A percentile compares a stretch with the other conserved stretches of the same genome.
Evolutionary conservation across 2,329 filamentous ascomycete species (phyloP).

Genomic region (Penicillium paneum): DNA sequence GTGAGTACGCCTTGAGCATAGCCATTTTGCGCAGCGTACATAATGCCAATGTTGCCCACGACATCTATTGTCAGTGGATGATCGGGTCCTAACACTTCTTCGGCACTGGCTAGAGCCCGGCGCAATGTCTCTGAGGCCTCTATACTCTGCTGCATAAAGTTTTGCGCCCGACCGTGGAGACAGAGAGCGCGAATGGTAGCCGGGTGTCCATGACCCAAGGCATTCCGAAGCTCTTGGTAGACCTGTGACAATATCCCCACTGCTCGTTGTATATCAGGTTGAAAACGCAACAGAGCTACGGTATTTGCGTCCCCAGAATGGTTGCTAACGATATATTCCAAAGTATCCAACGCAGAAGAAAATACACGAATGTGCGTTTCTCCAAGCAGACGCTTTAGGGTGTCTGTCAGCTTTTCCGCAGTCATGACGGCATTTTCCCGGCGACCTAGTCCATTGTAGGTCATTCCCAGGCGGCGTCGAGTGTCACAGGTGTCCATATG

Average conservation of each 20-base stretch:
- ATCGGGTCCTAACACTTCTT: conserved; percentile 27
- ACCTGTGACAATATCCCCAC: conserved; percentile 15
- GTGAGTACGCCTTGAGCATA: not conserved
- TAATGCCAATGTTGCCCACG: conserved; percentile 28
- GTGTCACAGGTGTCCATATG: conserved; percentile 31
- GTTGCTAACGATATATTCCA: conserved; percentile 26
- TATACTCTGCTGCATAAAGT: conserved; percentile 17
- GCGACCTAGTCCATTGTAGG: conserved; percentile 23
- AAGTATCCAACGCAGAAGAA: conserved; percentile 18
- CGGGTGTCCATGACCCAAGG: conserved; percentile 23
- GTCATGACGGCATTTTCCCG: conserved; percentile 24
- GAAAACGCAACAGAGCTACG: conserved; percentile 10
- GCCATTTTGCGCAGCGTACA: conserved; percentile 25
- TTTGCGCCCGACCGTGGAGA: conserved; percentile 22
- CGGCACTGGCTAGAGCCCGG: conserved; percentile 27
- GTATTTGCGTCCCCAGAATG: conserved; percentile 10
- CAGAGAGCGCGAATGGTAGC: conserved; percentile 26
- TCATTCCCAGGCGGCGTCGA: conserved; percentile 25
- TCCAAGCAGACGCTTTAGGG: conserved; percentile 24
- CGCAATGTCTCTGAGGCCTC: conserved; percentile 30
- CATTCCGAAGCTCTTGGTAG: conserved; percentile 20
- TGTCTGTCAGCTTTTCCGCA: conserved; percentile 22
- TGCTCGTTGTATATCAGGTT: conserved; percentile 16
- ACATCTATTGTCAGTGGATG: conserved; percentile 28
- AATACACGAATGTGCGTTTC: conserved; percentile 29